A percentile compares a stretch with the other conserved stretches of the same genome.
Conservation (phyloP, 495 filamentous ascomycete genomes). For the Annulohypoxylon stygium region DNA sequence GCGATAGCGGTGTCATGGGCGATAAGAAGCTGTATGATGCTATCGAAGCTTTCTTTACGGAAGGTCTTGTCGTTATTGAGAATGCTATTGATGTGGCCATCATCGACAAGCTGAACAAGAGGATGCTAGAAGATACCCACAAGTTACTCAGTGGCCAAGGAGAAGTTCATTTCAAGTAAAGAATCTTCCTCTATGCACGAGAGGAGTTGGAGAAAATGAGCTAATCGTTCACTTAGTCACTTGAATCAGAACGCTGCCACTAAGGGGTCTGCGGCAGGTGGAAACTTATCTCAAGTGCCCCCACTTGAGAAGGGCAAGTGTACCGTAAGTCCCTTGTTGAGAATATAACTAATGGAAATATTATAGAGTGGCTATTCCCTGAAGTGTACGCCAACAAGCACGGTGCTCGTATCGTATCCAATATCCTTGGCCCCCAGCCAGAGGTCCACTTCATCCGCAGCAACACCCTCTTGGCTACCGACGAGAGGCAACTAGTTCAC, state of each 20-base stretch:
- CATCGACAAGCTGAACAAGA: conserved; percentile 7
- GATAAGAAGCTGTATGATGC: conserved; percentile 13
- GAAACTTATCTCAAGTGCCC: conserved; percentile 6
- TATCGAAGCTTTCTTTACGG: conserved; percentile 4
- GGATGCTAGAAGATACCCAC: not conserved
- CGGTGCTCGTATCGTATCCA: conserved; percentile 9
- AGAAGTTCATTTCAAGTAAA: conserved; percentile 6
- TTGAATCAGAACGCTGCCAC: conserved; percentile 9
- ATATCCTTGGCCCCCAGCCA: conserved; percentile 3
- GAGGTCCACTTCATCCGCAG: conserved; percentile 10
- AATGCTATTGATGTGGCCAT: conserved; percentile 8
- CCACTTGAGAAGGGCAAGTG: conserved; percentile 6
- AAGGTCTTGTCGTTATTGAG: conserved; percentile 12
- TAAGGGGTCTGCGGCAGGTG: conserved; percentile 1
- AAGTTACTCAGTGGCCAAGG: conserved; percentile 12
- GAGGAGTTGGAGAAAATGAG: not conserved
- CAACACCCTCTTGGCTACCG: conserved; percentile 1
- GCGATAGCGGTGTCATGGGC: conserved; percentile 4
- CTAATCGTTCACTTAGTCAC: not conserved
- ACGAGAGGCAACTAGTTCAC: conserved; percentile 7
- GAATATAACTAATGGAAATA: not conserved
- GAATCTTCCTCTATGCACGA: not conserved
- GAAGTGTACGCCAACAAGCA: conserved; percentile 10
- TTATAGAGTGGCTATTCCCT: conserved; percentile 1
- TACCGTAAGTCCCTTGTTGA: too few relatives aligned